Evolutionary conservation across 2,329 filamentous ascomycete genomes (phyloP).

Genomic region (Grosmannia huntii): DNA sequence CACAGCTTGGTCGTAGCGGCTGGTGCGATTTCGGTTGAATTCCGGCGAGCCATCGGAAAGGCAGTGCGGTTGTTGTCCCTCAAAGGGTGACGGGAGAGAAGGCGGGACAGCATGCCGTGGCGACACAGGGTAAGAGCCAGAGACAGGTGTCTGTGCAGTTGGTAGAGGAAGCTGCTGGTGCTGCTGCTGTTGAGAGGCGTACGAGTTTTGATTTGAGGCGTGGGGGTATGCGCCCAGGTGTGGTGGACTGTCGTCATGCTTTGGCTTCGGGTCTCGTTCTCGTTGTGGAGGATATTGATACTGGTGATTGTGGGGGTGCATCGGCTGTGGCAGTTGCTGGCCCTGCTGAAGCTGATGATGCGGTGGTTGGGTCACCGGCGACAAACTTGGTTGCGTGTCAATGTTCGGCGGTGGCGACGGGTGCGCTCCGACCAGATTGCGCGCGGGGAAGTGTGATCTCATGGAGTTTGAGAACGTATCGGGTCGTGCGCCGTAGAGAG

Average conservation of each 20-base stretch:
- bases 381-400: slow-evolving; percentile 15
- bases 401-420: slow-evolving; percentile 29
- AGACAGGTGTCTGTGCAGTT: slow-evolving; percentile 33
- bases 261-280: not conserved
- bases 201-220: not conserved
- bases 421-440: slow-evolving; percentile 25
- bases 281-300: not conserved
- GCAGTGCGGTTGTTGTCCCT: slow-evolving; percentile 27
- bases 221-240: not conserved
- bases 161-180: slow-evolving; percentile 26
- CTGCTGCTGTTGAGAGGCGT: not conserved
- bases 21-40: slow-evolving; percentile 3
- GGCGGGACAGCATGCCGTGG: slow-evolving; percentile 33
- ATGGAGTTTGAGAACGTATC: slow-evolving; percentile 28
- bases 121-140: slow-evolving; percentile 33
- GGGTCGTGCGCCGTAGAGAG: slow-evolving; percentile 22
- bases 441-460: slow-evolving; percentile 19
- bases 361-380: not conserved
- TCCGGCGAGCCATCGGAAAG: slow-evolving; percentile 27
- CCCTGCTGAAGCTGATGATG: slow-evolving; percentile 1
- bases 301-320: slow-evolving; percentile 23
- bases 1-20: slow-evolving; percentile 18
- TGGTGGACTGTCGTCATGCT: not conserved
- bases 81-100: slow-evolving; percentile 31
- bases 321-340: not conserved